Evolutionary conservation across 2,329 filamentous ascomycete species (phyloP).

Genomic region (Clarireedia monteithiana): DNA sequence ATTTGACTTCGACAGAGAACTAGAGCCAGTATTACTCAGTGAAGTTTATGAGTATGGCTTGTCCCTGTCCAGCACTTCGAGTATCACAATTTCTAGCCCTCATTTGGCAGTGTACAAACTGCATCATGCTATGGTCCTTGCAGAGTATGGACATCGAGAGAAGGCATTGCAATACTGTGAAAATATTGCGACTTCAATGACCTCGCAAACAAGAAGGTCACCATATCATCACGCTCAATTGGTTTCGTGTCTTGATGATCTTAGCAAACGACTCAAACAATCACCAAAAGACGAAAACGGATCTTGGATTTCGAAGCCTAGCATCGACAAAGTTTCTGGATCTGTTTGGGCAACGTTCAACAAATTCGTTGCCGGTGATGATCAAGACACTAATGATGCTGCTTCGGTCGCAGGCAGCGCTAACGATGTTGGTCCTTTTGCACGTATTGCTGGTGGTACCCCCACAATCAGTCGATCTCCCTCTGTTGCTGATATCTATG

Average conservation of each 20-base stretch:
- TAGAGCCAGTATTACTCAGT: conserved; percentile 85
- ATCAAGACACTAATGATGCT: conserved; percentile 57
- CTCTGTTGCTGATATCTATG: conserved; percentile 66
- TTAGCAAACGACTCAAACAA: conserved; percentile 75
- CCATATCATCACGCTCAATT: conserved; percentile 77
- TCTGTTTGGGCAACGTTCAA: conserved; percentile 90
- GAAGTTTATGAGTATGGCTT: conserved; percentile 91
- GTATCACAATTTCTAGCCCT: conserved; percentile 53
- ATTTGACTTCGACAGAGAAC: conserved; percentile 67
- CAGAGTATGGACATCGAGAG: conserved; percentile 72
- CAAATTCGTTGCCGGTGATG: conserved; percentile 91
- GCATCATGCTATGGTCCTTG: conserved; percentile 74
- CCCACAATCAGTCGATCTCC: conserved; percentile 68
- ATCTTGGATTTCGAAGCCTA: conserved; percentile 92
- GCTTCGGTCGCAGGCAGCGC: conserved; percentile 48
- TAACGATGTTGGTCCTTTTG: conserved; percentile 68
- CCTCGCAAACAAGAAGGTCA: conserved; percentile 73
- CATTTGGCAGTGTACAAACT: conserved; percentile 90
- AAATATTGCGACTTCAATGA: conserved; percentile 66
- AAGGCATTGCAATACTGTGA: conserved; percentile 93
- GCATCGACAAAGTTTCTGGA: conserved; percentile 90
- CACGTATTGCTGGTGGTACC: conserved; percentile 68
- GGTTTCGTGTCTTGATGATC: conserved; percentile 70
- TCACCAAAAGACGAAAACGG: conserved; percentile 73
- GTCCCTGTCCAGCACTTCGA: conserved; percentile 56